Percentiles rank a stretch among this genome's conserved stretches.
phyloP scores from a whole-genome alignment of 2,329 filamentous ascomycete genomes.

The Epichloe typhina region DNA sequence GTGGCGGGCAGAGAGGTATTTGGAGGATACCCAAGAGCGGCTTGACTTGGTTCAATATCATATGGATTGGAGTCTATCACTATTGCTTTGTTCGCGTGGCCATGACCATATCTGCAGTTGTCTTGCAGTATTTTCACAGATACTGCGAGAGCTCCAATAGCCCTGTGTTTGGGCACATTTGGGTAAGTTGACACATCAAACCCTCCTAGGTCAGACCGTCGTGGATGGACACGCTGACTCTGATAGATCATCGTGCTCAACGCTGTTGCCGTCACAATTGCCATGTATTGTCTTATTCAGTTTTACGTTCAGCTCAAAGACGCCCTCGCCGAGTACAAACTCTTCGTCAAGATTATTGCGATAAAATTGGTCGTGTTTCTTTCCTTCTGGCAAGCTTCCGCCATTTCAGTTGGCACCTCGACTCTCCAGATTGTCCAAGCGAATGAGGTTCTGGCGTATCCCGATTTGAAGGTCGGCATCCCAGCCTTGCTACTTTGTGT shows the following conservation, averaged over 20 bases:
- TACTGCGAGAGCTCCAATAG: conserved; percentile 72
- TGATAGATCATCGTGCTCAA: conserved; percentile 52
- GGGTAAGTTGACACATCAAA: conserved; percentile 37
- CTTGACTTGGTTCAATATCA: conserved; percentile 80
- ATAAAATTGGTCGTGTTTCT: conserved; percentile 90
- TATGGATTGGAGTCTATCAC: conserved; percentile 74
- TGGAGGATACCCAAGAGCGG: conserved; percentile 69
- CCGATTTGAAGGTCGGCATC: conserved; percentile 70
- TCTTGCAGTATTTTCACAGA: conserved; percentile 52
- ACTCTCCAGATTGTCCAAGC: conserved; percentile 49
- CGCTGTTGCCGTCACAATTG: conserved; percentile 58
- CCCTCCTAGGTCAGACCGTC: too few species aligned
- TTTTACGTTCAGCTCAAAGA: conserved; percentile 68
- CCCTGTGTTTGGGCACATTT: conserved; percentile 72
- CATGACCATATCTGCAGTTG: conserved; percentile 67
- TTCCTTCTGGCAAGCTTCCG: conserved; percentile 67
- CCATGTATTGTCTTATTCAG: conserved; percentile 82
- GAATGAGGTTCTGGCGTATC: conserved; percentile 48
- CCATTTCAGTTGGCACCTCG: conserved; percentile 39
- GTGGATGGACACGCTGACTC: conserved; percentile 4
- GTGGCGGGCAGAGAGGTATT: conserved; percentile 52
- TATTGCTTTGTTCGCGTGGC: conserved; percentile 72
- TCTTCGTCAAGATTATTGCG: conserved; percentile 69
- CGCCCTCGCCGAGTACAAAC: conserved; percentile 53
- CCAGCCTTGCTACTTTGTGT: conserved; percentile 66